Percentiles rank a stretch among this genome's conserved stretches.
Conservation (phyloP, 345 rosid genomes). For the Physaria fendleri region DNA sequence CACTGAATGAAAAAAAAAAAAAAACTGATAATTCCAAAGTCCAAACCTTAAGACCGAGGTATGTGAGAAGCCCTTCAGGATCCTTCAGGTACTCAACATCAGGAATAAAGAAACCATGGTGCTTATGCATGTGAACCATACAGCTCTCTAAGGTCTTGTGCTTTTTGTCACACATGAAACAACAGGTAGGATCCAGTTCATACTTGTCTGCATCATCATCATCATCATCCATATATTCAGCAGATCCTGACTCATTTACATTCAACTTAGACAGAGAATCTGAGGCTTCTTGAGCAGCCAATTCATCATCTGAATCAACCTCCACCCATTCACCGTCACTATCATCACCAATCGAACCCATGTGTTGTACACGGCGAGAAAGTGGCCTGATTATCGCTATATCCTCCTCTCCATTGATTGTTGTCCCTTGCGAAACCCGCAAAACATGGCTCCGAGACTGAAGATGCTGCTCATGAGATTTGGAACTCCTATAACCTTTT, state of each 20-base stretch:
- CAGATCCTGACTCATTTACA: slow-evolving; percentile 43
- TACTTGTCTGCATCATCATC: slow-evolving; percentile 32
- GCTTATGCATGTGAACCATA: slow-evolving; percentile 97
- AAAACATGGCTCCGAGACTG: slow-evolving; percentile 56
- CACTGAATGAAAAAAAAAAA: background rate
- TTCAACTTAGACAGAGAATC: slow-evolving; percentile 48
- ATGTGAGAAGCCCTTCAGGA: slow-evolving; percentile 76
- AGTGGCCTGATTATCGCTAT: slow-evolving; percentile 51
- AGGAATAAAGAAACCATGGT: slow-evolving; percentile 85
- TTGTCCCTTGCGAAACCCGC: slow-evolving; percentile 51
- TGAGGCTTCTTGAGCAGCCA: slow-evolving; percentile 46
- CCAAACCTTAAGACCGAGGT: slow-evolving; percentile 79
- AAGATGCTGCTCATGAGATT: slow-evolving; percentile 86
- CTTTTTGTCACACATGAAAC: slow-evolving; percentile 78
- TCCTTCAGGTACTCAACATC: slow-evolving; percentile 83
- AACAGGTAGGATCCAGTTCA: slow-evolving; percentile 65
- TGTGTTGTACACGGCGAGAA: slow-evolving; percentile 32
- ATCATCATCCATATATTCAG: slow-evolving; percentile 36
- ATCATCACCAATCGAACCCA: slow-evolving; percentile 29
- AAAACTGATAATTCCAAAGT: background rate
- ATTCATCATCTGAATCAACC: slow-evolving; percentile 62
- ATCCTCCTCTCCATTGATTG: slow-evolving; percentile 41
- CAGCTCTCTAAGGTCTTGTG: slow-evolving; percentile 60
- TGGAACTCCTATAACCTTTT: slow-evolving; percentile 78
- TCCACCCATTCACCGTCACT: slow-evolving; percentile 88